Evolutionary conservation across 2,329 filamentous ascomycete species (phyloP).

Genomic region (Gremmenia infestans): DNA sequence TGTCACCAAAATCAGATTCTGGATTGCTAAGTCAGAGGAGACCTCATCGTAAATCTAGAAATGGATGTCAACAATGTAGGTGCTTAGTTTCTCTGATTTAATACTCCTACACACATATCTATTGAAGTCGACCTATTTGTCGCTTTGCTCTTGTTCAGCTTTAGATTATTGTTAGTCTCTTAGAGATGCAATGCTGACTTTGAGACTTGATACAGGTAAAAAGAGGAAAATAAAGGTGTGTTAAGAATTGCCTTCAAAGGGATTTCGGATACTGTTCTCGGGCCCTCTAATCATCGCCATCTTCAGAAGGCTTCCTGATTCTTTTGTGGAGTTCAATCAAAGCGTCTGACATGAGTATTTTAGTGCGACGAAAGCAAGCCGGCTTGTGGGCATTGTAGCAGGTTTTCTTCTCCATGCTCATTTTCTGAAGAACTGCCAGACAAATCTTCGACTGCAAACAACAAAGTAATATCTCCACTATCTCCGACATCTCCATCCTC

Average conservation of each 20-base stretch:
- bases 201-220: no score
- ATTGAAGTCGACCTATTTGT: no score
- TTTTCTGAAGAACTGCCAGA: conserved; percentile 1
- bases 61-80: conserved; percentile 18
- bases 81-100: background rate
- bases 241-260: background rate
- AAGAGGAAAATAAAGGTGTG: no score
- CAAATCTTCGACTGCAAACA: background rate
- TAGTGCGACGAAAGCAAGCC: conserved; percentile 23
- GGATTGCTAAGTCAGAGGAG: conserved; percentile 1
- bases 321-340: conserved; percentile 10
- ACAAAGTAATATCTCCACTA: background rate
- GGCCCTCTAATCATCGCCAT: background rate
- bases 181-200: no score
- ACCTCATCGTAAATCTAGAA: conserved; percentile 17
- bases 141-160: no score
- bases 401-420: conserved; percentile 14
- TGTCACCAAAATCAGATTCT: background rate
- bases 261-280: background rate
- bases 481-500: background rate
- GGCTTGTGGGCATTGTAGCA: conserved; percentile 14
- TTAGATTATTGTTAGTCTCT: no score
- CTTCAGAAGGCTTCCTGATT: background rate
- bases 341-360: background rate
- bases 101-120: no score